Evolutionary conservation across 306 rosid species (phyloP), one percentile per base, ranked within the genome.

Genomic region (Chamaecrista fasciculata): DNA sequence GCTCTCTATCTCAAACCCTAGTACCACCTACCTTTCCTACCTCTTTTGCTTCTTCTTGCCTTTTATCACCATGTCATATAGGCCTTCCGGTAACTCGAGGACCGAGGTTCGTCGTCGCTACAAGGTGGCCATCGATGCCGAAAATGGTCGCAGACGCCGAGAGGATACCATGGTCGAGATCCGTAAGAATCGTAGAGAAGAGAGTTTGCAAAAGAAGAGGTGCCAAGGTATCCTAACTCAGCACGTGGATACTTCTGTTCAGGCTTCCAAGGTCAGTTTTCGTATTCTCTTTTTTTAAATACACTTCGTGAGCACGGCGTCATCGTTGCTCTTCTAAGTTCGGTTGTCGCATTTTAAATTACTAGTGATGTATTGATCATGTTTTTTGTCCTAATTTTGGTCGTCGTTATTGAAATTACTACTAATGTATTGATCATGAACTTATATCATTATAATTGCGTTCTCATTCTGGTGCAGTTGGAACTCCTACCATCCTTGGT

Each of bases 111-210:
- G 99, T 61, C 95, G 97, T 76, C 89, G 96, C 18, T 95, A 95
- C 87, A 95, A 95, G 87, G 97, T 95, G 64, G 97, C 97, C 29
- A 96, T 95, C 31, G 99, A 95, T 44, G 99, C 99, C 18, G 97
- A 95, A 78, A 96, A 95, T 77, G 99, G 99, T 34, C 93, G 97
- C 40, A 75, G 99, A 40, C 84, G 99, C 52, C 86, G 97, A 16
- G 99, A 95, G 80, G 99, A 95, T 77, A 85, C 89, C 40, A 85
- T 95, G 96, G 97, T 95, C 7, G 99, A 95, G 99, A 95, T 95
- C 92, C 89, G 99, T n/a, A 95, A 89, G 93, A 91, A 73, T 51
- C 92, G 95, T 1, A 75, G 99, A 6, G 99, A 95, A 67, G 99
- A 95, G 81, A 95, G 97, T 69, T 82, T 95, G 68, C 83, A 74